Base-by-base conservation (phyloP, 495 filamentous ascomycete species). In the Clavariopsis aquatica region DNA sequence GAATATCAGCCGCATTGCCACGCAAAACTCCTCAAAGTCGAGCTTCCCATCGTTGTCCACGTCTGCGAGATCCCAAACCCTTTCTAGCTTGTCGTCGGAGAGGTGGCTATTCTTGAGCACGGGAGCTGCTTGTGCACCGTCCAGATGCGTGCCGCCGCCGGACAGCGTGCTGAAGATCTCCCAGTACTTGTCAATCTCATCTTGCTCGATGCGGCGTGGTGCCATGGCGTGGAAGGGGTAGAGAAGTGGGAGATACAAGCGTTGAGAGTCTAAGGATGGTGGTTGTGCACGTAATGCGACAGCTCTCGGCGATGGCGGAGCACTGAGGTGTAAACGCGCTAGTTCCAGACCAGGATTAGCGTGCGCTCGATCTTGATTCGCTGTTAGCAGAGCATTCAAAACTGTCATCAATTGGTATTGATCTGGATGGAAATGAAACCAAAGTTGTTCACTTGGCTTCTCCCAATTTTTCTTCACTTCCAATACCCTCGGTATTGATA, bases 11-110 rank as follows among this genome's bases (percentile, higher is more conserved):
- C 94, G 83, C 95, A 98, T 98, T 24, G 94, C 94, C 49, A 98
- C 94, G 73, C 94, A 98, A 75, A 98, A 98, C 79, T 98, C 94
- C 77, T 98, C 94, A 79, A 98, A 98, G 78, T 98, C 94, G 31
- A 98, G 78, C 74, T 92, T 95, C 38, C 94, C 94, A 78, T 98
- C 94, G 66, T 89, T 90, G 74, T 98, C 94, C 54, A 98, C 91
- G 75, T 98, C 94, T 54, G 94, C 90, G 61, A 98, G 84, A 75
- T 98, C 94, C 94, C 94, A 98, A 66, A 98, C 90, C 73, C 88
- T 87, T 76, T 96, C 95, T 9, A 98, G 87, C 78, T 98, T 92
- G 63, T 95, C 92, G 80, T 98, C 92, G 58, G 88, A 85, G 64
- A 98, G 83, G 27, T 90, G 90, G 69, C 87, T 91, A 84, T 98